These are phyloP conservation scores for Lotmaria passim DNA, from an alignment of 208 protist genomes.

Conservation along the genomic window DNA sequence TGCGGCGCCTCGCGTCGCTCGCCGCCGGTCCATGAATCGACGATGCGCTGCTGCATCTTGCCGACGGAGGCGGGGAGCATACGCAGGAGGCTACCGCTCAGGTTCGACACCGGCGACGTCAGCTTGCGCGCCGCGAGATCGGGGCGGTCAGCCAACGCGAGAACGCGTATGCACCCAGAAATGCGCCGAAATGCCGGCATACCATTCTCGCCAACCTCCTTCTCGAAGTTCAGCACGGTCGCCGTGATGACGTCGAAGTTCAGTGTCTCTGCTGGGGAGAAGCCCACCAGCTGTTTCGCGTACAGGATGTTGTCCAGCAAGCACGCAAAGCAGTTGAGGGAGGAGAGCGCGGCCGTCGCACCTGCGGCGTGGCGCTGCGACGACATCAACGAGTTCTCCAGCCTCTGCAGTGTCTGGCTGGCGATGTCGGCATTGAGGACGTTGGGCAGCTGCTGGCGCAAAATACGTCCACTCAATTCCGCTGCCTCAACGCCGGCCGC, in stretches of 20 bases:
- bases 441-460: constrained; percentile 36
- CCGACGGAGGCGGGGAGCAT: constrained; percentile 36
- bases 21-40: constrained; percentile 14
- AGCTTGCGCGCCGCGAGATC: constrained; percentile 8
- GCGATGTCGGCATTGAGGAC: constrained; percentile 20
- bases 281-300: constrained; percentile 39
- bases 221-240: constrained; percentile 37
- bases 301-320: constrained; percentile 46
- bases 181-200: constrained; percentile 27
- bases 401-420: constrained; percentile 17
- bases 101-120: not conserved
- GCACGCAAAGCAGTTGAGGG: constrained; percentile 37
- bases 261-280: constrained; percentile 36
- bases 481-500: constrained; percentile 27
- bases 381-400: constrained; percentile 25
- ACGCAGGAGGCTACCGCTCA: constrained; percentile 27
- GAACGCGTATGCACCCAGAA: constrained; percentile 28
- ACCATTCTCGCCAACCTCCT: constrained; percentile 25
- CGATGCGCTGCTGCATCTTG: constrained; percentile 35
- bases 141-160: constrained; percentile 32
- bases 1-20: constrained; percentile 15
- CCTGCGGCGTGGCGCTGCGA: constrained; percentile 21
- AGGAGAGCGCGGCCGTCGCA: constrained; percentile 13
- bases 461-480: constrained; percentile 24
- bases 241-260: constrained; percentile 44